Conservation (phyloP, 805 yeast species). For the Candida michaelii region DNA sequence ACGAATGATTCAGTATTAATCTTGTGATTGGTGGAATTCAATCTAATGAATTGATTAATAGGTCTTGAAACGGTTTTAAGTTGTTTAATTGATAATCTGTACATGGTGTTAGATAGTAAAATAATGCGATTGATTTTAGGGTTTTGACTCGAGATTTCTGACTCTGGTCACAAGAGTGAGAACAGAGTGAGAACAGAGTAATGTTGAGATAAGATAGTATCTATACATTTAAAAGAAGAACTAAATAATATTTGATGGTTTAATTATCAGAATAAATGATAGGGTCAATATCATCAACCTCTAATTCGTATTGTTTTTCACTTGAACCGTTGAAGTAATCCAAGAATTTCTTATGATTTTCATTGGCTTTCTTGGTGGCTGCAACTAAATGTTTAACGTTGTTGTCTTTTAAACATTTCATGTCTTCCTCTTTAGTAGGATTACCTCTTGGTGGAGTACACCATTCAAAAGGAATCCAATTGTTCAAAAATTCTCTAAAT, state of each 20-base stretch:
- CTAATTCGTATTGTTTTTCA: slow-evolving; percentile 7
- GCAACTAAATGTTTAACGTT: slow-evolving; percentile 4
- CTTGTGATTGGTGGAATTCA: slow-evolving; percentile 33
- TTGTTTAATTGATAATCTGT: slow-evolving; percentile 4
- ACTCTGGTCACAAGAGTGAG: slow-evolving; percentile 1
- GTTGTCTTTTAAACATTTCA: slow-evolving; percentile 13
- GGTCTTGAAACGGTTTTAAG: slow-evolving; percentile 4
- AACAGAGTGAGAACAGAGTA: not conserved
- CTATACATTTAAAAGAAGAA: too few relatives aligned
- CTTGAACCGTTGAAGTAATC: slow-evolving; percentile 9
- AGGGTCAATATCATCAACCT: not conserved
- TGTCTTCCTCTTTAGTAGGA: slow-evolving; percentile 12
- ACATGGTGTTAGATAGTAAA: slow-evolving; percentile 1
- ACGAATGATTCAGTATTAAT: slow-evolving; percentile 39
- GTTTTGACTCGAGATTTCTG: not conserved
- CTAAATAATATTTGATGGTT: too few relatives aligned
- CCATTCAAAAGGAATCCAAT: slow-evolving; percentile 13
- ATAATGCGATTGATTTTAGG: not conserved
- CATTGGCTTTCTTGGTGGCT: slow-evolving; percentile 2
- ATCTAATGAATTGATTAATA: slow-evolving; percentile 13
- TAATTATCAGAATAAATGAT: not conserved
- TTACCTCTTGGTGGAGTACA: slow-evolving; percentile 10
- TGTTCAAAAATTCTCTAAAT: slow-evolving; percentile 12
- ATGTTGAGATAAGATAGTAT: too few relatives aligned
- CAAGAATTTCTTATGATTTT: slow-evolving; percentile 11